Base-by-base conservation (phyloP, 192 early-diverging fungal genomes). In the Backusella circina region DNA sequence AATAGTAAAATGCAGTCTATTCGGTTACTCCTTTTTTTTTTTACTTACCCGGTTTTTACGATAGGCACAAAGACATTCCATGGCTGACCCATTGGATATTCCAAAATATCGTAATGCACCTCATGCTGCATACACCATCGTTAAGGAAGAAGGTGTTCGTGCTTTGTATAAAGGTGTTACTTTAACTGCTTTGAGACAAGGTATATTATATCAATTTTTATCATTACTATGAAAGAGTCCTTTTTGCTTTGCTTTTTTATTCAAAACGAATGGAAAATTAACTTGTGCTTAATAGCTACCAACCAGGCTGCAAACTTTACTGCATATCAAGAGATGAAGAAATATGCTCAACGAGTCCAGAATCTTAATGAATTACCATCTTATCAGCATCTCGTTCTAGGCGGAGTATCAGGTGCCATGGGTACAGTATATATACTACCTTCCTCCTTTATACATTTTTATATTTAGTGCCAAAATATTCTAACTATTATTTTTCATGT, bases 301-400 rank as follows among this genome's bases (percentile, higher is more conserved):
- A 99, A 99, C 88, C 97, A 99, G 81, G 97, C 96, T 33, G 97
- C 93, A 76, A 99, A 99, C 89, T 99, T 99, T 80, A 97, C 97
- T 2, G 94, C 94, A 16, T 99, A 98, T 85, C 94, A 96, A 71
- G 93, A 93, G 80, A 86, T 99, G 80, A 97, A 97, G 82, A 90
- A 89, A 37, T 82, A 88, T 23, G 89, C 93, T 8, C 84, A 88
- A 75, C 84, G 86, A 18, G 28, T 86, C 15, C 97, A 99, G 73
- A 84, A 90, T 23, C 79, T 90, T 70, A 75, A 77, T 26, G 86
- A 86, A 28, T 87, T 99, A 37, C 96, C 96, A 35, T 88, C 91
- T 70, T 99, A 95, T 86, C 96, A 99, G 85, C 90, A 93, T 75
- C 81, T 96, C 33, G 77, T 95, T 31, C 88, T 96, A 67, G 97